phyloP scores from a whole-genome alignment of 306 rosid genomes.

The Styphnolobium japonicum region DNA sequence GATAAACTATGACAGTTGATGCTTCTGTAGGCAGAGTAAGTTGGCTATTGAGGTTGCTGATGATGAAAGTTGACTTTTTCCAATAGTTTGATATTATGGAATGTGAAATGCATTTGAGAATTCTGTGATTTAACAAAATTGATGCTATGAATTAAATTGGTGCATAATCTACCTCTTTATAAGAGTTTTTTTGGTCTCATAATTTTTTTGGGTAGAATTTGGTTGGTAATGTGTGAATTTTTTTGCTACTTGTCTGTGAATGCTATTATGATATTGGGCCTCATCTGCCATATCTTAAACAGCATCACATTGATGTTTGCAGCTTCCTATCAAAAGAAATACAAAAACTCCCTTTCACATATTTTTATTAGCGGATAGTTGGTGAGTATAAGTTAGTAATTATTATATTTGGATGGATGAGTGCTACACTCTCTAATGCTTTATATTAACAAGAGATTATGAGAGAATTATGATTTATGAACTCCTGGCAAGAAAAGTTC shows the following conservation, averaged over 20 bases:
- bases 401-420: neutral
- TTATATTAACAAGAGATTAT: neutral
- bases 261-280: no score
- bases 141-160: neutral
- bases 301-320: neutral
- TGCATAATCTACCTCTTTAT: neutral
- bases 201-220: neutral
- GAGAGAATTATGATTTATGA: conserved; percentile 4
- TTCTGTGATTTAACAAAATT: neutral
- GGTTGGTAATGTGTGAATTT: neutral
- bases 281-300: neutral
- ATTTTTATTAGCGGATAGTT: neutral
- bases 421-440: conserved; percentile 9
- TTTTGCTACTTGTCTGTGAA: neutral
- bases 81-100: neutral
- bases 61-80: neutral
- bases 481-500: neutral
- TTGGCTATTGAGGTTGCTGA: no score
- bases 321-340: neutral
- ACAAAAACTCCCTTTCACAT: neutral
- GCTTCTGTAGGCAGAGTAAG: no score
- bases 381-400: neutral
- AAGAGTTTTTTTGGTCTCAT: neutral
- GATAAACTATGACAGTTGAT: neutral
- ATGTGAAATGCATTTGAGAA: conserved; percentile 2